Base-by-base conservation (phyloP, 2,329 filamentous ascomycete genomes). In the Aureobasidium musti region DNA sequence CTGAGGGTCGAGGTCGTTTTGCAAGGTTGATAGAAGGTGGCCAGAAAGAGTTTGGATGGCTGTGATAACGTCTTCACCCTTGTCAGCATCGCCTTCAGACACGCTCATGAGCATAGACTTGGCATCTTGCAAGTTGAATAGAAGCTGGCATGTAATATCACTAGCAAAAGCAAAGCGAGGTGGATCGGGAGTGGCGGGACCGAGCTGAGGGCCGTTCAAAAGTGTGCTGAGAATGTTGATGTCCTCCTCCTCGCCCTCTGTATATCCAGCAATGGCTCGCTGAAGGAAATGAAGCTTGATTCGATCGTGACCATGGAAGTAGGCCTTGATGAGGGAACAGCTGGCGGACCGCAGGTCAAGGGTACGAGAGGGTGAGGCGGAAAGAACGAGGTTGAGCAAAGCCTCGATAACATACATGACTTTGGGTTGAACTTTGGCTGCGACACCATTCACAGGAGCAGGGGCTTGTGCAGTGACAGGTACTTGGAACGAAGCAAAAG, bases 31-130 rank as follows among this genome's bases (percentile, higher is more conserved):
- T 39, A 96, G 86, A n/a, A 99, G 82, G 74, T 97, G 94, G 5
- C 90, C 90, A 10, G 92, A 87, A 67, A 98, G 85, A 1, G 89
- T 90, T 77, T 99, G 95, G 60, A 99, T 91, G 73, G 91, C 92
- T 0, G 94, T 97, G 14, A 99, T 89, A 14, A 97, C 92, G 77
- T 99, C 95, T 79, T 99, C 95, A 4, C 94, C 95, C 71, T 84
- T 91, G 39, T 89, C 88, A 26, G 91, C 91, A 76, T 98, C 91
- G 13, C 95, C 95, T 77, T 98, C 94, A 0, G 88, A 91, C 23
- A 99, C 88, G 26, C 85, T 84, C 84, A 96, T 91, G 21, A 93
- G 88, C 59, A 90, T 83, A 6, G 84, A 83, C 76, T 98, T 98
- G 1, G 91, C 91, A 70, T 91, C 86, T 3, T 86, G 80, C 71